These are phyloP conservation scores for Planoprotostelium fungivorum DNA, from an alignment of 78 protist genomes.

Conservation along the genomic window DNA sequence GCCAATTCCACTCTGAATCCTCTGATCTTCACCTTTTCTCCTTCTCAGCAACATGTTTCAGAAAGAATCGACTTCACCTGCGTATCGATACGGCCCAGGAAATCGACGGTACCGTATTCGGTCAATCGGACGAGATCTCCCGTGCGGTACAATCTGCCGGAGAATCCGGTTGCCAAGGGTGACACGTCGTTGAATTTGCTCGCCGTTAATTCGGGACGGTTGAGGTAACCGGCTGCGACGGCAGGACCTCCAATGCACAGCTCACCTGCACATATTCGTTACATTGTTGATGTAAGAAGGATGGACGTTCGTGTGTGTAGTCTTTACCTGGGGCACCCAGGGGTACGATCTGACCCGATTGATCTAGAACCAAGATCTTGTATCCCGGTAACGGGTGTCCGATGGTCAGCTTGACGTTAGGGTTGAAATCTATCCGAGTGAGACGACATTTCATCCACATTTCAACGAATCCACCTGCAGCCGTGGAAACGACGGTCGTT, in stretches of 20 bases:
- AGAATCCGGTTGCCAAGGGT: not conserved
- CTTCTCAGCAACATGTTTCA: not conserved
- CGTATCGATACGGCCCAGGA: not conserved
- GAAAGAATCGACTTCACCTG: not conserved
- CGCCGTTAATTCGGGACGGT: not conserved
- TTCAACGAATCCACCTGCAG: not conserved
- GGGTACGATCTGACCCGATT: not conserved
- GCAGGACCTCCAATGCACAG: not conserved
- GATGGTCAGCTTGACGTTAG: not conserved
- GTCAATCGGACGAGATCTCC: not conserved
- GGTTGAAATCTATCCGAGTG: not conserved
- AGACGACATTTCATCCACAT: not conserved
- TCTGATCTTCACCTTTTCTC: not conserved
- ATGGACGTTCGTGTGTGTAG: too few relatives aligned
- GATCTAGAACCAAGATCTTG: not conserved
- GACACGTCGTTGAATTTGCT: not conserved
- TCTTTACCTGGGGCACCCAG: not conserved
- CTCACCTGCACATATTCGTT: not conserved
- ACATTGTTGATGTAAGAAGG: too few relatives aligned
- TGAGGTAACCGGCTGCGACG: not conserved
- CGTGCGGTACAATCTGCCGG: not conserved
- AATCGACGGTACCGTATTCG: not conserved
- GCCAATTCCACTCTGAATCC: not conserved
- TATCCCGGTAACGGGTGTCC: not conserved
- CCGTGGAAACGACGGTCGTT: not conserved